These are phyloP conservation scores for Alternaria tenuissima DNA, from an alignment of 2,329 filamentous ascomycete species.

Conservation along the genomic window DNA sequence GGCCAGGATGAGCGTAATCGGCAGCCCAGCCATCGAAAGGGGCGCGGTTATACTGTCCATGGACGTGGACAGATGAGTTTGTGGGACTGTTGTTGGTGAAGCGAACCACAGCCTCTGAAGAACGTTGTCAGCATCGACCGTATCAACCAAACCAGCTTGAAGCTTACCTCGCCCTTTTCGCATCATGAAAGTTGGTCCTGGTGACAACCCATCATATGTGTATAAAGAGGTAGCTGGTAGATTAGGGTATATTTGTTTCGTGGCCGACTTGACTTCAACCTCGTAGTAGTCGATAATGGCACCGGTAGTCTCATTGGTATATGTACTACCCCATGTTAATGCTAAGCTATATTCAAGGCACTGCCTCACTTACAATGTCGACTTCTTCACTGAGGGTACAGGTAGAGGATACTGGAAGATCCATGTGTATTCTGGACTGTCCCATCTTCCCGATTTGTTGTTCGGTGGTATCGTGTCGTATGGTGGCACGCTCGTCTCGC, in stretches of 20 bases:
- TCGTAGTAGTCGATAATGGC: constrained; percentile 58
- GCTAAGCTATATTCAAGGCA: constrained; percentile 4
- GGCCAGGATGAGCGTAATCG: constrained; percentile 59
- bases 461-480: constrained; percentile 13
- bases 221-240: constrained; percentile 51
- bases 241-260: constrained; percentile 55
- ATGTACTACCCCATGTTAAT: constrained; percentile 39
- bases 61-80: constrained; percentile 62
- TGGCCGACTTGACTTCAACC: constrained; percentile 53
- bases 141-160: neutral
- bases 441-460: constrained; percentile 27
- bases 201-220: constrained; percentile 64
- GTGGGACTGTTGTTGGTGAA: constrained; percentile 60
- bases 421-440: constrained; percentile 50
- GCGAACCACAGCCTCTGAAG: constrained; percentile 61
- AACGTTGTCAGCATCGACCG: constrained; percentile 1
- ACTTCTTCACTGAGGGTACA: constrained; percentile 55
- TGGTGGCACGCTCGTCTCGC: constrained; percentile 1
- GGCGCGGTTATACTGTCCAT: constrained; percentile 60
- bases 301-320: constrained; percentile 47
- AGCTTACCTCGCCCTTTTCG: constrained; percentile 52
- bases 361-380: constrained; percentile 49
- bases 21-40: constrained; percentile 64
- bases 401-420: constrained; percentile 55
- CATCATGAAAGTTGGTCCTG: constrained; percentile 63